Conservation (phyloP, 495 filamentous ascomycete genomes). For the Annulohypoxylon moriforme region DNA sequence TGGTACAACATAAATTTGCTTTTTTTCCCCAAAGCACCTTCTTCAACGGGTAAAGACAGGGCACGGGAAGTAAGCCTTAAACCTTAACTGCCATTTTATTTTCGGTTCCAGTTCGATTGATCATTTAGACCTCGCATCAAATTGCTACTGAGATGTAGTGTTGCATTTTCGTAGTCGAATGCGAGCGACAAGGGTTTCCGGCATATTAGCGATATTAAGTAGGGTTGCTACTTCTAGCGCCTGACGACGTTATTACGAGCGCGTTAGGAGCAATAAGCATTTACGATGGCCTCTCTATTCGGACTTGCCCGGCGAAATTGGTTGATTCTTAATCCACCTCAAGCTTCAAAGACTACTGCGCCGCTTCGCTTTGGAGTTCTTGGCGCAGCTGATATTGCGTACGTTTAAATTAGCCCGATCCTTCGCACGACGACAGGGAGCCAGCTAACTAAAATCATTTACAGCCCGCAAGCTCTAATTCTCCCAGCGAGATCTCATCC, state of each 20-base stretch:
- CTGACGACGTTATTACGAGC: background rate
- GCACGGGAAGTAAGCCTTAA: background rate
- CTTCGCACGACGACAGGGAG: background rate
- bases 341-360: slow-evolving; percentile 48
- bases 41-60: background rate
- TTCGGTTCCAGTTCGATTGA: background rate
- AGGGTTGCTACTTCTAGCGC: background rate
- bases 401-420: slow-evolving; percentile 25
- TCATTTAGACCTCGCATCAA: slow-evolving; percentile 6
- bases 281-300: slow-evolving; percentile 44
- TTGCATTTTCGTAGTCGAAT: slow-evolving; percentile 10
- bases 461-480: slow-evolving; percentile 65
- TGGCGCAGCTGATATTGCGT: slow-evolving; percentile 63
- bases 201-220: background rate
- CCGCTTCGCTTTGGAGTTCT: slow-evolving; percentile 61
- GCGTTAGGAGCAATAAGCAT: background rate
- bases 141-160: background rate
- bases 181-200: background rate
- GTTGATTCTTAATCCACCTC: slow-evolving; percentile 48
- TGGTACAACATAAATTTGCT: background rate
- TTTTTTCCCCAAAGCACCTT: background rate
- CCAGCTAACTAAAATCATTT: background rate
- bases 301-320: slow-evolving; percentile 46
- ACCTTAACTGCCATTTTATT: background rate
- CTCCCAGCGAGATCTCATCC: slow-evolving; percentile 68